A percentile compares a stretch with the other conserved stretches of the same genome.
Conservation (phyloP, 352 stramenopile species). For the Globisporangium okanoganense region DNA sequence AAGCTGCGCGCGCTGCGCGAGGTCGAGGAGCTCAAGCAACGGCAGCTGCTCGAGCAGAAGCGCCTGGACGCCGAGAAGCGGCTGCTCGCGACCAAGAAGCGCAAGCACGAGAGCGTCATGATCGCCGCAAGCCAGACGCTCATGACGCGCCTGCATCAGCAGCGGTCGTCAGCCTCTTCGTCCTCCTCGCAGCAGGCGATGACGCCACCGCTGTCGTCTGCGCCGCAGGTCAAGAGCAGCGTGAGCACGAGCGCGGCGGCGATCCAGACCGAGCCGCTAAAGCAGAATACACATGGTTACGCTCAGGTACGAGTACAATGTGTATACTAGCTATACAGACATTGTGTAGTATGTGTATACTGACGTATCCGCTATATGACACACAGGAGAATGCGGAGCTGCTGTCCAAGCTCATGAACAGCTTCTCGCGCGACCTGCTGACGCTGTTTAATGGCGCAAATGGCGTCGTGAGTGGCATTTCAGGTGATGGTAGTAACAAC, state of each 20-base stretch:
- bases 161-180: constrained; percentile 20
- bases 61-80: constrained; percentile 60
- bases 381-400: constrained; percentile 35
- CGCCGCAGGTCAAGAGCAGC: constrained; percentile 13
- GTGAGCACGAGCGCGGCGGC: constrained; percentile 8
- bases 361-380: background rate
- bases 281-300: background rate
- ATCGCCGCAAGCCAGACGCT: constrained; percentile 49
- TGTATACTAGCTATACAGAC: background rate
- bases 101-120: constrained; percentile 49
- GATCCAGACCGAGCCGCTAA: constrained; percentile 32
- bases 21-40: constrained; percentile 56
- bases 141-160: constrained; percentile 17
- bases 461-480: background rate
- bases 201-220: constrained; percentile 8
- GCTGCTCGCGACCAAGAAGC: constrained; percentile 59
- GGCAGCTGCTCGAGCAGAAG: constrained; percentile 54
- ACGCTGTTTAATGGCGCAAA: constrained; percentile 17
- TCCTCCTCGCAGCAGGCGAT: constrained; percentile 4
- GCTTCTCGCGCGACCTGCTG: constrained; percentile 18
- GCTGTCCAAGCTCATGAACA: constrained; percentile 38
- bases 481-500: background rate
- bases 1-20: constrained; percentile 47
- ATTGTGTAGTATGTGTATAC: too few relatives aligned
- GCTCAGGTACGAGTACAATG: constrained; percentile 13